Evolutionary conservation across 2,329 filamentous ascomycete genomes (phyloP).

Genomic region (Teratosphaeriaceae sp.): DNA sequence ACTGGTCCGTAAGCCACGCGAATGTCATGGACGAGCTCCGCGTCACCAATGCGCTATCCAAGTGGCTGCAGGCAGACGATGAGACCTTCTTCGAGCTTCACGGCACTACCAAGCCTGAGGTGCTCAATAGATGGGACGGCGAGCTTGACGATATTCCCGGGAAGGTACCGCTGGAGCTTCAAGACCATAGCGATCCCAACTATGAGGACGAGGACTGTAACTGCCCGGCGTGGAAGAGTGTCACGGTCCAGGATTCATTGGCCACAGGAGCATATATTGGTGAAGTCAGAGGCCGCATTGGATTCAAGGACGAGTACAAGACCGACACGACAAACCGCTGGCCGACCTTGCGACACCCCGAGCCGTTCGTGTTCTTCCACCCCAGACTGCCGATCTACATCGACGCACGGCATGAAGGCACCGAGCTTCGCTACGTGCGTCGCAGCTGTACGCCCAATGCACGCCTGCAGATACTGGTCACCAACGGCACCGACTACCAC

Average conservation of each 20-base stretch:
- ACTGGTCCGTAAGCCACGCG: slow-evolving; percentile 51
- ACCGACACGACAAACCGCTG: slow-evolving; percentile 41
- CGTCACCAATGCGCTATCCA: slow-evolving; percentile 66
- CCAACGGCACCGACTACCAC: slow-evolving; percentile 71
- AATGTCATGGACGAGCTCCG: slow-evolving; percentile 73
- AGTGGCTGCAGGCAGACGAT: slow-evolving; percentile 71
- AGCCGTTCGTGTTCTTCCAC: slow-evolving; percentile 60
- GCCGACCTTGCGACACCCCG: slow-evolving; percentile 42
- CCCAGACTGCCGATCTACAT: slow-evolving; percentile 85
- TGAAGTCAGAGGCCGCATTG: slow-evolving; percentile 60
- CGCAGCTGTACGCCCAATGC: slow-evolving; percentile 89
- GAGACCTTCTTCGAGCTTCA: slow-evolving; percentile 32
- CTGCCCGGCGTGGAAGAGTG: slow-evolving; percentile 63
- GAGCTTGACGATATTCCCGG: slow-evolving; percentile 48
- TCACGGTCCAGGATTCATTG: slow-evolving; percentile 50
- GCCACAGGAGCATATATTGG: slow-evolving; percentile 51
- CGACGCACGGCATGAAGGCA: slow-evolving; percentile 83
- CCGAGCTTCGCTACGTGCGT: slow-evolving; percentile 77
- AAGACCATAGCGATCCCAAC: slow-evolving; percentile 46
- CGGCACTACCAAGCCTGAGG: slow-evolving; percentile 54
- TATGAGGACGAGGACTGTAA: slow-evolving; percentile 45
- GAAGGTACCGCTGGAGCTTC: slow-evolving; percentile 45
- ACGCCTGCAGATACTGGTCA: slow-evolving; percentile 78
- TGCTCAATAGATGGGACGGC: slow-evolving; percentile 59
- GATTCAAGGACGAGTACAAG: slow-evolving; percentile 42